These are phyloP conservation scores for Platanus orientalis DNA, from an alignment of 164 flowering plant genomes.

Conservation along the genomic window DNA sequence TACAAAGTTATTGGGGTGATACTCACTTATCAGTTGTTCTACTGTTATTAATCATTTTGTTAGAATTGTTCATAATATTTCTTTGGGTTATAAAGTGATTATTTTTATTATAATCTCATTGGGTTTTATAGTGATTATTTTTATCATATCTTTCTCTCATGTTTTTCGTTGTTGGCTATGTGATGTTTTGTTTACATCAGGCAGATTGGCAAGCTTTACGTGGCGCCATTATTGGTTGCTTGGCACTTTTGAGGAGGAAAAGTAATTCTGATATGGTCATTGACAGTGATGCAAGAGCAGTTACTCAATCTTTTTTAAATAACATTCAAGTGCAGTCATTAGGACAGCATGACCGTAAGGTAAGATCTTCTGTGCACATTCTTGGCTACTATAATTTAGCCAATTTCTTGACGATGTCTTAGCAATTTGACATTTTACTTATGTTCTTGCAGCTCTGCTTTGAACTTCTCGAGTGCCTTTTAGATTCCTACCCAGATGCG, in stretches of 20 bases:
- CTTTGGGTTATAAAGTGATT: too few relatives aligned
- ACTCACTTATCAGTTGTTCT: too few relatives aligned
- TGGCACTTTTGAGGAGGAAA: slow-evolving; percentile 79
- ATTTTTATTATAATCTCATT: too few relatives aligned
- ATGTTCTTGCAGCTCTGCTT: slow-evolving; percentile 71
- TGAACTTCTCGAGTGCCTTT: slow-evolving; percentile 70
- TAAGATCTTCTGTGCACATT: slow-evolving; percentile 13
- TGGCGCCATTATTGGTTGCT: slow-evolving; percentile 93
- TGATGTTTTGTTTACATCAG: slow-evolving; percentile 49
- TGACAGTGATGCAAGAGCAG: slow-evolving; percentile 51
- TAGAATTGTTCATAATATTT: too few relatives aligned
- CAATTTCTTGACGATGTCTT: background rate
- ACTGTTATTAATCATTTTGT: too few relatives aligned
- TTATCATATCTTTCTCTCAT: background rate
- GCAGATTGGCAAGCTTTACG: slow-evolving; percentile 97
- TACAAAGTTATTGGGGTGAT: too few relatives aligned
- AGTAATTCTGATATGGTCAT: slow-evolving; percentile 44
- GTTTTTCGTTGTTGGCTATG: slow-evolving; percentile 14
- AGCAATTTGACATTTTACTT: slow-evolving; percentile 1
- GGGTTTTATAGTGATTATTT: background rate
- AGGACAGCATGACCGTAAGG: slow-evolving; percentile 86
- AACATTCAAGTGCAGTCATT: slow-evolving; percentile 76
- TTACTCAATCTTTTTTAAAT: slow-evolving; percentile 50
- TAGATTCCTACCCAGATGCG: slow-evolving; percentile 46
- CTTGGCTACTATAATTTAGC: background rate